phyloP scores from a whole-genome alignment of 2,329 filamentous ascomycete genomes.

The Phaeosphaeria sp. region DNA sequence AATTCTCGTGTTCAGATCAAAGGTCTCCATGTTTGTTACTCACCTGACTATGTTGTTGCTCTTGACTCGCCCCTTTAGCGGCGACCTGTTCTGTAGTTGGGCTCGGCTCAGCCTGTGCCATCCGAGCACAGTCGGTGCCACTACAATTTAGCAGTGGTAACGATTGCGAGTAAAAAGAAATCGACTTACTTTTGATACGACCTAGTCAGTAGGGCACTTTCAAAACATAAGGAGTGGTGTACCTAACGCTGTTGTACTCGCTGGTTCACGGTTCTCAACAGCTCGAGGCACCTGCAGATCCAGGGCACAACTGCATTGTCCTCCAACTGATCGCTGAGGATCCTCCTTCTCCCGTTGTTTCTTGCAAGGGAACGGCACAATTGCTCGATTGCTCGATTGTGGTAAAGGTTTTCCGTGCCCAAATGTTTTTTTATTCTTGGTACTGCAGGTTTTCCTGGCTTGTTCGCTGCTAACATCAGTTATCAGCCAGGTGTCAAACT shows the following conservation, averaged over 20 bases:
- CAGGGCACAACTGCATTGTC: background rate
- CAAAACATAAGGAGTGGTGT: background rate
- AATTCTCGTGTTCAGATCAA: background rate
- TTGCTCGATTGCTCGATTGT: background rate
- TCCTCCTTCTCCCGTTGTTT: background rate
- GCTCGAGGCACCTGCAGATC: background rate
- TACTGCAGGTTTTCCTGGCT: background rate
- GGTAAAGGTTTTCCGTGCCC: background rate
- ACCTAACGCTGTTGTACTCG: background rate
- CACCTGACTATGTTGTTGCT: background rate
- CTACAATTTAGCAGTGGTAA: background rate
- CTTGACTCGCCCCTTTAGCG: background rate
- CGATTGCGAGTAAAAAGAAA: background rate
- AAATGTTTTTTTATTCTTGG: background rate
- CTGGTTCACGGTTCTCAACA: background rate
- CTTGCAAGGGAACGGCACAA: background rate
- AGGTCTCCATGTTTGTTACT: background rate
- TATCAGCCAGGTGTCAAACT: background rate
- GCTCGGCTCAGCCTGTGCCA: too few species aligned
- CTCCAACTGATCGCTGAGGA: background rate
- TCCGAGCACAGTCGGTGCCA: background rate
- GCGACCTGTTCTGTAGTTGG: background rate
- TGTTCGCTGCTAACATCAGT: background rate
- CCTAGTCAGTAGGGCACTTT: background rate
- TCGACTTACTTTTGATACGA: background rate